phyloP scores from a whole-genome alignment of 106 monocot genomes.

The Dioscorea alata region DNA sequence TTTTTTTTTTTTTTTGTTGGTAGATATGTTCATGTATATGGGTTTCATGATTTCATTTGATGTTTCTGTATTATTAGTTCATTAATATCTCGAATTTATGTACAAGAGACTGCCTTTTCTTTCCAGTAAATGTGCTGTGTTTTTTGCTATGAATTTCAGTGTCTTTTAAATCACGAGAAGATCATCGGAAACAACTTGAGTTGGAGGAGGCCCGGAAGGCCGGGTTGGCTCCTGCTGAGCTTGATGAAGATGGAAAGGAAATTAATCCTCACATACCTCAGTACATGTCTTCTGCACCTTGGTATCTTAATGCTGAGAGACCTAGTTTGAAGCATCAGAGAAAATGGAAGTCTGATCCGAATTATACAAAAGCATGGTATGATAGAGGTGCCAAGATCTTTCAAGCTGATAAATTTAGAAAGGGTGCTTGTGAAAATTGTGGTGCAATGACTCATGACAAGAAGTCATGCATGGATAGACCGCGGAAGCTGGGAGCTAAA shows the following conservation, averaged over 20 bases:
- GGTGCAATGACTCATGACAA: conserved; percentile 92
- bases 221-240: conserved; percentile 89
- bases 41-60: too few relatives aligned
- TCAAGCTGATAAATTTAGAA: conserved; percentile 75
- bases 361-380: conserved; percentile 96
- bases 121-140: too few relatives aligned
- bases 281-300: conserved; percentile 99
- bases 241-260: conserved; percentile 98
- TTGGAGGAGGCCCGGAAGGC: conserved; percentile 97
- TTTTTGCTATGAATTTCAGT: conserved; percentile 16
- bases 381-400: conserved; percentile 91
- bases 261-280: conserved; percentile 99
- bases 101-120: too few relatives aligned
- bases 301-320: conserved; percentile 95
- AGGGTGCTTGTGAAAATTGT: conserved; percentile 95
- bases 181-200: conserved; percentile 82
- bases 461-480: conserved; percentile 92
- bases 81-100: too few relatives aligned
- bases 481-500: conserved; percentile 78
- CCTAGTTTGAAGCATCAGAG: conserved; percentile 90
- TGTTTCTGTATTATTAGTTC: too few relatives aligned
- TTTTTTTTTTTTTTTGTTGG: too few relatives aligned
- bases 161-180: conserved; percentile 73
- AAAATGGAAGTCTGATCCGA: conserved; percentile 95
- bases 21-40: too few relatives aligned